phyloP scores from a whole-genome alignment of 140 eudicot genomes.

The Oenanthe javanica region DNA sequence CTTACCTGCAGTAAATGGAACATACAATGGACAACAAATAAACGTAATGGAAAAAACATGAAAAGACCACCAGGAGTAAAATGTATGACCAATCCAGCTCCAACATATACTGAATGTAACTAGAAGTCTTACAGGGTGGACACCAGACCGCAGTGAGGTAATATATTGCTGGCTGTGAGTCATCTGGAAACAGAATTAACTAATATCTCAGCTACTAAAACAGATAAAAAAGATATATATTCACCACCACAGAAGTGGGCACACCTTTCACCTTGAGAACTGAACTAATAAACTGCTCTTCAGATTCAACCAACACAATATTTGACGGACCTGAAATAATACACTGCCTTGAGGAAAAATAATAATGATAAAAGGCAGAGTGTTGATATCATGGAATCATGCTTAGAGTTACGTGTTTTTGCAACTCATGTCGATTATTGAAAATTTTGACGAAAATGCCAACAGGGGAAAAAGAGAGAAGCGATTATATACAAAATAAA shows the following conservation, averaged over 20 bases:
- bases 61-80: background rate
- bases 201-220: constrained; percentile 10
- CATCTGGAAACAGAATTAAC: constrained; percentile 48
- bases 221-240: background rate
- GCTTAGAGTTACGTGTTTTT: background rate
- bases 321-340: constrained; percentile 49
- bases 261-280: constrained; percentile 72
- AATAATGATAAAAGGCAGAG: background rate
- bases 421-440: background rate
- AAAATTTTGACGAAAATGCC: background rate
- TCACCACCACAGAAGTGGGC: background rate
- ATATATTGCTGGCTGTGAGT: constrained; percentile 79
- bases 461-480: background rate
- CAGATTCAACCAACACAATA: constrained; percentile 61
- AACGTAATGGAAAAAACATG: background rate
- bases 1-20: constrained; percentile 45
- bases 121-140: constrained; percentile 71
- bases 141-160: constrained; percentile 98
- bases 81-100: background rate
- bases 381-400: no score
- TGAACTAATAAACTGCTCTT: constrained; percentile 58
- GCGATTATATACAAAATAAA: no score
- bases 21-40: background rate
- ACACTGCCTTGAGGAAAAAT: background rate
- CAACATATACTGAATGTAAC: background rate